These are phyloP conservation scores for Penicillium riverlandense DNA, from an alignment of 495 filamentous ascomycete species.

Conservation along the genomic window DNA sequence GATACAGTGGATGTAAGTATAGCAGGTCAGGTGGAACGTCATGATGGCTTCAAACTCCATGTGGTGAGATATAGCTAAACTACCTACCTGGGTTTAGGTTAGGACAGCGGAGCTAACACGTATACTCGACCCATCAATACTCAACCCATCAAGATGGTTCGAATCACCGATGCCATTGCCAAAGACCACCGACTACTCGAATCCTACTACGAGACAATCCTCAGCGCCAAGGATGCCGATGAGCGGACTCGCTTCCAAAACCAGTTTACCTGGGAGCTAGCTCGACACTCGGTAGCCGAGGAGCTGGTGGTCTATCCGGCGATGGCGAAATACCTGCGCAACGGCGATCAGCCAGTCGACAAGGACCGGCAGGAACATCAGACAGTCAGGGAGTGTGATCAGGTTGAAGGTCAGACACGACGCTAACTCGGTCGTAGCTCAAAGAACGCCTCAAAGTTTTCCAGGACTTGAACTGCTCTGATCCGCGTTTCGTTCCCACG, in stretches of 20 bases:
- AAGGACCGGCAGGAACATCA: constrained; percentile 53
- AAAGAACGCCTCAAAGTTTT: constrained; percentile 50
- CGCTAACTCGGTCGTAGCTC: background rate
- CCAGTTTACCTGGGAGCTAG: constrained; percentile 61
- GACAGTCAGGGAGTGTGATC: constrained; percentile 22
- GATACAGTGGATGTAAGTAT: background rate
- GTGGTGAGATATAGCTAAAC: too few relatives aligned
- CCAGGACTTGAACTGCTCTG: constrained; percentile 41
- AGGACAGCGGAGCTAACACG: too few relatives aligned
- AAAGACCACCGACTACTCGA: constrained; percentile 57
- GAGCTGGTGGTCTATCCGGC: constrained; percentile 64
- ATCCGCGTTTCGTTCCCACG: constrained; percentile 43
- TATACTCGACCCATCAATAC: too few relatives aligned
- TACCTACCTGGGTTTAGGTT: too few relatives aligned
- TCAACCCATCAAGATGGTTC: constrained; percentile 7
- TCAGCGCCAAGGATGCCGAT: constrained; percentile 40
- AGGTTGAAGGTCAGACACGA: background rate
- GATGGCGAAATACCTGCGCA: constrained; percentile 49
- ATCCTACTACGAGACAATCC: constrained; percentile 47
- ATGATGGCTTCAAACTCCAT: background rate
- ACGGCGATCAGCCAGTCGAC: constrained; percentile 43
- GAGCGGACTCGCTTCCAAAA: constrained; percentile 51
- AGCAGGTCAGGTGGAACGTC: background rate
- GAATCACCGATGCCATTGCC: constrained; percentile 14
- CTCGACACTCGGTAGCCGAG: constrained; percentile 56